These are phyloP conservation scores for Yamadazyma tumulicola DNA, from an alignment of 805 yeast genomes.

Conservation along the genomic window DNA sequence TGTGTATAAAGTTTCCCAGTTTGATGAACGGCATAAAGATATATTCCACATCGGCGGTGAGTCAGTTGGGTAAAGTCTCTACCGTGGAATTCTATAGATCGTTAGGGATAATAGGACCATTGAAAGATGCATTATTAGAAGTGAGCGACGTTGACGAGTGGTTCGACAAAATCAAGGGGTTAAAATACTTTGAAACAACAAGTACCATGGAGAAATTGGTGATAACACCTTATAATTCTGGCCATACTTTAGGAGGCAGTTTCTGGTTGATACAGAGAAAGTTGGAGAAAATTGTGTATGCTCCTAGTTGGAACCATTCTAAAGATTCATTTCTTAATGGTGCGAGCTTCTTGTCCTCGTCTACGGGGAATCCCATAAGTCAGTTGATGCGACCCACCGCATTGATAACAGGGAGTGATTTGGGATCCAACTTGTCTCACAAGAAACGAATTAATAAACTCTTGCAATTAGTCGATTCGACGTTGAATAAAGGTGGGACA, in stretches of 20 bases:
- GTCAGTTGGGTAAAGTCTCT: conserved; percentile 79
- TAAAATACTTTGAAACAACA: conserved; percentile 79
- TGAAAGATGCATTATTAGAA: conserved; percentile 53
- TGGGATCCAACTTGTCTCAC: conserved; percentile 63
- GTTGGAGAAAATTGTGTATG: conserved; percentile 79
- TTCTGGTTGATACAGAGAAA: conserved; percentile 77
- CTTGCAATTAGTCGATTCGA: conserved; percentile 57
- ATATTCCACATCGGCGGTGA: conserved; percentile 86
- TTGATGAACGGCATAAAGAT: conserved; percentile 64
- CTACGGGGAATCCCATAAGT: conserved; percentile 59
- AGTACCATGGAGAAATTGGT: conserved; percentile 57
- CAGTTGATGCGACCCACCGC: conserved; percentile 76
- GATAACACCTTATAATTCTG: conserved; percentile 83
- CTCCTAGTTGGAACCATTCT: conserved; percentile 94
- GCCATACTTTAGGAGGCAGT: conserved; percentile 91
- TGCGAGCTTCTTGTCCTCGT: conserved; percentile 26
- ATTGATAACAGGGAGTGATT: conserved; percentile 66
- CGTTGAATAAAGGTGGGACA: conserved; percentile 72
- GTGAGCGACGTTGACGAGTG: conserved; percentile 72
- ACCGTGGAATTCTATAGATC: conserved; percentile 80
- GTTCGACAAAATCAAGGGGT: conserved; percentile 64
- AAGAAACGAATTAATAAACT: conserved; percentile 63
- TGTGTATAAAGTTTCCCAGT: conserved; percentile 56
- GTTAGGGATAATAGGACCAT: conserved; percentile 73
- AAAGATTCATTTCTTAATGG: conserved; percentile 73